A percentile compares a stretch with the other conserved stretches of the same genome.
Conservation (phyloP, 345 rosid species). For the Mercurialis annua region DNA sequence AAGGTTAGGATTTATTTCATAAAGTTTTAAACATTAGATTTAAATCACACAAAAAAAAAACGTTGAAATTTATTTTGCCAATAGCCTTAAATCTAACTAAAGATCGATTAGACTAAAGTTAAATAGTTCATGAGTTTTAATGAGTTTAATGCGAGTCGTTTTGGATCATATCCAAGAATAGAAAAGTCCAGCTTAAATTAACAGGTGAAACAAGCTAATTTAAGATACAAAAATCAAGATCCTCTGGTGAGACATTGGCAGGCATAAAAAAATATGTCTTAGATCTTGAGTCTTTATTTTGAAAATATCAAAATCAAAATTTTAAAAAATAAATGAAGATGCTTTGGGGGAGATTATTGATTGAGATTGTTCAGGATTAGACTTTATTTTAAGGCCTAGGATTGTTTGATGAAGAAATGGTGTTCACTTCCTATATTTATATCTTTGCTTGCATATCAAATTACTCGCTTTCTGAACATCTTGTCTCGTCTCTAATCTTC, state of each 20-base stretch:
- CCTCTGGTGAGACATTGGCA: not conserved
- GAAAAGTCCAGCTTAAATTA: no score
- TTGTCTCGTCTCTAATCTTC: not conserved
- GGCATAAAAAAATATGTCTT: not conserved
- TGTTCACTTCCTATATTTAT: not conserved
- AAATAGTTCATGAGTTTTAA: no score
- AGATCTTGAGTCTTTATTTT: not conserved
- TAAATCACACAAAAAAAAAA: no score
- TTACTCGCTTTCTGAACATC: not conserved
- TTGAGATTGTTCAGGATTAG: not conserved
- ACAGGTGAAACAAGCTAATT: not conserved
- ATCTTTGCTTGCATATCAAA: not conserved
- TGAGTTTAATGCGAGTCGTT: no score
- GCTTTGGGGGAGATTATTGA: not conserved
- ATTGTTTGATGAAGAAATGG: not conserved
- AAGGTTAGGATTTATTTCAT: no score
- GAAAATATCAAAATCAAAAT: not conserved
- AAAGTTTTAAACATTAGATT: no score
- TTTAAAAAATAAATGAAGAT: not conserved
- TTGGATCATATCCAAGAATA: not conserved
- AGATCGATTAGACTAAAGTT: no score
- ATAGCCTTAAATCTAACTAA: no score
- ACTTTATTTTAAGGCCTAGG: not conserved
- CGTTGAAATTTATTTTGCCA: no score
- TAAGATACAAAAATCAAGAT: not conserved